Base-by-base conservation (phyloP, 768 basidiomycete genomes). In the Amanita exitialis region DNA sequence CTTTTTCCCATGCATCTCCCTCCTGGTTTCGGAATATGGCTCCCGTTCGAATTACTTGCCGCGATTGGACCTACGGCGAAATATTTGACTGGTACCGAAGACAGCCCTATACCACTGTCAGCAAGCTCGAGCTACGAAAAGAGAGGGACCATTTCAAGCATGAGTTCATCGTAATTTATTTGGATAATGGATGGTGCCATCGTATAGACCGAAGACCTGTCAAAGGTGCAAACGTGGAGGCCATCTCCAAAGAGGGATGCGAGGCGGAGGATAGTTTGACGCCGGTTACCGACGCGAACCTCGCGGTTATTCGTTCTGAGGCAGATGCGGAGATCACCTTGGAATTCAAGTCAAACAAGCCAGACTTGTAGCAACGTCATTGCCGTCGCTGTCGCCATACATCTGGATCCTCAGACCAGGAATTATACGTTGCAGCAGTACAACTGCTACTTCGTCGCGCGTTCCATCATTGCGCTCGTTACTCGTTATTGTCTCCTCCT, bases 61-160 rank as follows among this genome's bases (percentile, higher is more conserved):
- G 30, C 30, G 44, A 32, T 7, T 45, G 28, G 44, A 12, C 15
- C 23, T 6, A 45, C 12, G 2, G 36, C 12, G 10, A 27, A 23
- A 69, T 64, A 57, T 69, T 9, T 62, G 44, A 45, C 44, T 45
- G 44, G 44, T 45, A 45, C 12, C 28, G n/a, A 12, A 20, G 27
- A 7, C 44, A 27, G 8, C 25, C 44, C 6, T 27, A 32, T 45
- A 12, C 44, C 28, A 25, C 23, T 9, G n/a, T 45, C 27, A 15
- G 18, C 16, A 27, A 20, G 16, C 10, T 45, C 25, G 44, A 45
- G 27, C 28, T 45, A 2, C 28, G 28, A 10, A 45, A 45, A 27
- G 44, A 45, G 44, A 32, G n/a, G 27, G 44, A 45, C 15, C n/a
- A 21, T 3, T 43, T 43, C 6, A 6, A 6, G 10, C 42, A 43